These are phyloP conservation scores for Tetrahymena thermophila DNA, from an alignment of 73 alveolate species.

Conservation along the genomic window DNA sequence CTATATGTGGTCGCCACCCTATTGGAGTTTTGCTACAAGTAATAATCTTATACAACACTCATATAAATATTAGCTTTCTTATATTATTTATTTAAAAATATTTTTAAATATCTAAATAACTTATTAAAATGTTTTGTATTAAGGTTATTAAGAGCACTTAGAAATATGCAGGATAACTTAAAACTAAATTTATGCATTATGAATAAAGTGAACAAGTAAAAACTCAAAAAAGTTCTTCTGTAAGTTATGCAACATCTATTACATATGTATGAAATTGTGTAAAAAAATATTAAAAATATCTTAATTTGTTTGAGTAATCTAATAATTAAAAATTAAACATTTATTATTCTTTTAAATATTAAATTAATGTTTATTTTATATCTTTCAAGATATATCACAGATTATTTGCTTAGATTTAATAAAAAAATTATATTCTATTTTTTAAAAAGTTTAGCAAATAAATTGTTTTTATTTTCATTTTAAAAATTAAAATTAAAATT, in stretches of 20 bases:
- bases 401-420: no score
- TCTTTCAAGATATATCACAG: no score
- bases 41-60: not conserved
- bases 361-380: no score
- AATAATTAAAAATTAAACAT: no score
- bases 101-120: not conserved
- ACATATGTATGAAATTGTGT: not conserved
- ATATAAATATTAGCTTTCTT: no score
- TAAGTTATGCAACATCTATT: conserved; percentile 76
- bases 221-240: conserved; percentile 60
- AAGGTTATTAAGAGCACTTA: conserved; percentile 2
- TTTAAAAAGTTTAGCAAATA: no score
- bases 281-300: no score
- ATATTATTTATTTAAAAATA: no score
- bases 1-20: conserved; percentile 91
- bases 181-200: conserved; percentile 60
- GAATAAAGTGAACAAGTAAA: conserved; percentile 60
- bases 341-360: not conserved
- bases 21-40: conserved; percentile 60
- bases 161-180: conserved; percentile 22
- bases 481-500: no score
- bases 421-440: no score
- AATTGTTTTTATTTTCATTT: no score
- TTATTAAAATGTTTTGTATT: not conserved
- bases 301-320: not conserved